A percentile compares a stretch with the other conserved stretches of the same genome.
Conservation (phyloP, 495 filamentous ascomycete genomes). For the Lindgomyces ingoldianus region DNA sequence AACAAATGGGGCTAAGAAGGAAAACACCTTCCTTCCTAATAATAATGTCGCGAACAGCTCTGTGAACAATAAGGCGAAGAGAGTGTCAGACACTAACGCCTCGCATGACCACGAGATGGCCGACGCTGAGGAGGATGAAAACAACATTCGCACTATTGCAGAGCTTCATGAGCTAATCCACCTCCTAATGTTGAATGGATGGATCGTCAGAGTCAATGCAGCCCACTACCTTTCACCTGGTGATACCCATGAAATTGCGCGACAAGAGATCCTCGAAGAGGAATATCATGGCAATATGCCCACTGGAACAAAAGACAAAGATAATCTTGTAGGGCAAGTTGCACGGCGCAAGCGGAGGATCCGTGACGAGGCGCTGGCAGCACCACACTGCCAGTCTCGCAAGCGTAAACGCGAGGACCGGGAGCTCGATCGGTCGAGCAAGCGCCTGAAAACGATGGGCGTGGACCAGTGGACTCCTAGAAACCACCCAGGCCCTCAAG, state of each 20-base stretch:
- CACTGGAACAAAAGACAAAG: conserved; percentile 12
- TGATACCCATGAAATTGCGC: conserved; percentile 17
- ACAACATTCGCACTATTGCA: conserved; percentile 3
- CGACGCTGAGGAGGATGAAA: conserved; percentile 3
- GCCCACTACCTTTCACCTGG: conserved; percentile 19
- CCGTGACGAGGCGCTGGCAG: conserved; percentile 11
- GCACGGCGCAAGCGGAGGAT: conserved; percentile 7
- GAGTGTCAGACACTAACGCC: background rate
- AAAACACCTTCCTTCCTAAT: background rate
- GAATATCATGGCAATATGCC: background rate
- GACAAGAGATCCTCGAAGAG: background rate
- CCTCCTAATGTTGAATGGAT: conserved; percentile 15
- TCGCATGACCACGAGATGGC: background rate
- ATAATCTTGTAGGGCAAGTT: background rate
- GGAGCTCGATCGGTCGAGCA: conserved; percentile 9
- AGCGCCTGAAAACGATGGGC: conserved; percentile 14
- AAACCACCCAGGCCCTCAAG: too few species aligned
- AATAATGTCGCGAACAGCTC: background rate
- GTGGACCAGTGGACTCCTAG: conserved; percentile 6
- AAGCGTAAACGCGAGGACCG: conserved; percentile 8
- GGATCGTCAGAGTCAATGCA: conserved; percentile 17
- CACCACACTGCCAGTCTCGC: background rate
- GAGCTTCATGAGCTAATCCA: conserved; percentile 19
- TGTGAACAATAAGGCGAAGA: conserved; percentile 7
- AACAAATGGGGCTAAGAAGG: background rate